Evolutionary conservation across 192 early-diverging fungal species (phyloP).

Genomic region (Rhizophagus prolifer): DNA sequence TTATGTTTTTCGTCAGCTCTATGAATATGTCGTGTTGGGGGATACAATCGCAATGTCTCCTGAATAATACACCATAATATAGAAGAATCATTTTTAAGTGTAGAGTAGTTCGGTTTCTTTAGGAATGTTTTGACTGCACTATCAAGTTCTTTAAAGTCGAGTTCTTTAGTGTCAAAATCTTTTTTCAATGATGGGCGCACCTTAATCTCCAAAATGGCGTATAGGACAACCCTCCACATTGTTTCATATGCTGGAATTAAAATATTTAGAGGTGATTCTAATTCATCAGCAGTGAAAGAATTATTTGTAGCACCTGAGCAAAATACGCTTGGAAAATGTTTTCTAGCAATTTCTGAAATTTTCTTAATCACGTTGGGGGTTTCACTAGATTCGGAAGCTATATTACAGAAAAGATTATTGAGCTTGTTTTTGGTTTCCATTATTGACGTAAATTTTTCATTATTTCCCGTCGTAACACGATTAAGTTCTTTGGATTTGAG

Average conservation of each 20-base stretch:
- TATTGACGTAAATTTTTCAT: not conserved
- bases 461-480: not conserved
- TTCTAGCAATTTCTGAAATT: not conserved
- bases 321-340: not conserved
- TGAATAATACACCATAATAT: not conserved
- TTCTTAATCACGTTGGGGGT: not conserved
- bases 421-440: not conserved
- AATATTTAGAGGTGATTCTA: constrained; percentile 8
- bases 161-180: not conserved
- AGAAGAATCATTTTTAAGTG: not conserved
- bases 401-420: not conserved
- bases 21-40: constrained; percentile 10
- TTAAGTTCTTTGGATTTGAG: not conserved
- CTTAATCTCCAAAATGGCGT: constrained; percentile 5
- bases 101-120: not conserved
- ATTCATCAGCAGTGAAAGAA: not conserved
- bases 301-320: not conserved
- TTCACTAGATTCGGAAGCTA: not conserved
- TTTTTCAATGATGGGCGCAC: not conserved
- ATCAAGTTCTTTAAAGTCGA: not conserved
- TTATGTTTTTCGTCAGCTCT: not conserved
- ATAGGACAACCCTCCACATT: constrained; percentile 17
- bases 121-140: not conserved
- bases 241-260: constrained; percentile 14
- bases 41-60: constrained; percentile 11